Base-by-base conservation (phyloP, 2,329 filamentous ascomycete genomes). In the Nemania abortiva region DNA sequence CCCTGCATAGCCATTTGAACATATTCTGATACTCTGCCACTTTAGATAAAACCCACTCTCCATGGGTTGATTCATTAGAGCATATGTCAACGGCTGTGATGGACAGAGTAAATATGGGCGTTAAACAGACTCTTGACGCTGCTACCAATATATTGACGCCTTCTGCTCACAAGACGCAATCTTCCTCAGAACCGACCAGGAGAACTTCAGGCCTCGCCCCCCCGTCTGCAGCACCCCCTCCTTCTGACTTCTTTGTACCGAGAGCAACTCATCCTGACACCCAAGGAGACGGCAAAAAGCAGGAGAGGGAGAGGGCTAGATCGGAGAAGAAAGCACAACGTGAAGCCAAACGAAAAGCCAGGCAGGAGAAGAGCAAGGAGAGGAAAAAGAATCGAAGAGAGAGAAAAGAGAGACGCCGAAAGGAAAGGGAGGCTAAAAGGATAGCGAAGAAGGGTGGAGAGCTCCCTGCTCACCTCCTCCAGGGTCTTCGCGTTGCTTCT, bases 351-450 rank as follows among this genome's bases (percentile, higher is more conserved):
- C 74, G 70, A 37, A 70, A 68, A 53, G 69, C 56, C 13, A 74
- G 72, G 54, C 61, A 58, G 20, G 61, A 69, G 29, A 69, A 73
- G 62, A 74, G 65, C 34, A 66, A 73, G 49, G 73, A 73, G 56
- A 75, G 64, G 65, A 70, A 66, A 42, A 47, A 65, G 20, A 63
- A 65, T 45, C 69, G 72, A 53, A 67, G 37, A 39, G 69, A 70
- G 64, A 50, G 53, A 15, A 74, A 71, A 56, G 66, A 73, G 52
- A 72, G 56, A 27, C 66, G 67, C 42, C 69, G 58, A 54, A 73
- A 73, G 24, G 65, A 70, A 66, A 71, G 63, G 53, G 61, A 71
- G 31, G 65, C 64, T 63, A 72, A 72, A 65, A 67, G 63, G 34
- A 67, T 52, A n/a, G 57, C 67, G 27, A 74, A 67, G 29, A 68